Evolutionary conservation across 345 rosid genomes (phyloP), one percentile per base, ranked within the genome.

Genomic region (Cochlearia excelsa): DNA sequence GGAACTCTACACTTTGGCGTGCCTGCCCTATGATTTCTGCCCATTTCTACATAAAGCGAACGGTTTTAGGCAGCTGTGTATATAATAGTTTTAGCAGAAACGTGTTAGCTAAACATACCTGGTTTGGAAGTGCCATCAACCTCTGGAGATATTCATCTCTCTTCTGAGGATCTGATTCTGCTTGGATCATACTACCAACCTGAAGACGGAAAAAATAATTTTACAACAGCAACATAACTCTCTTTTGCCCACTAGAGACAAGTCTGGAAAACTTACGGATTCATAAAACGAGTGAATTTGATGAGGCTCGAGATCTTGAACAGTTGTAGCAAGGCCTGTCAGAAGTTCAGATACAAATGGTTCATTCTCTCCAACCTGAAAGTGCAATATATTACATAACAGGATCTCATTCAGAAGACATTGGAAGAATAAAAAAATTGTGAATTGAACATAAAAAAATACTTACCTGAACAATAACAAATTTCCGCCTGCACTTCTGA

Each of bases 181-280:
- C 99, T 73, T 90, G 99, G 62, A 94, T 86, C 99, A 94, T 94
- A 70, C 82, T 84, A 58, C 87, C 96, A 59, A 94, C 99, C 99
- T 94, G 68, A 70, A 71, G 46, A 51, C 1, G 66, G 3, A 61
- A 52, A 37, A 47, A 30, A 26, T 56, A 46, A 49, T 49, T 39
- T 43, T 51, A 27, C 29, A 45, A 39, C 10, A 44, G 11, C 60
- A 10, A 30, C 42, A 67, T 9, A 49, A 27, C 44, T 60, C 66
- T 48, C 35, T 56, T 26, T 52, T 28, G 49, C 64, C 48, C 8
- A n/a, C 50, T 5, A 16, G 34, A 26, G 41, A 52, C 45, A 11
- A 39, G 34, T 47, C 38, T 39, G 47, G 38, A 58, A 71, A 47
- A 42, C 82, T 43, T 86, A 94, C 99, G 54, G 99, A 84, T 80